These are phyloP conservation scores for Scheffersomyces coipomensis DNA, from an alignment of 805 yeast genomes.

Conservation along the genomic window DNA sequence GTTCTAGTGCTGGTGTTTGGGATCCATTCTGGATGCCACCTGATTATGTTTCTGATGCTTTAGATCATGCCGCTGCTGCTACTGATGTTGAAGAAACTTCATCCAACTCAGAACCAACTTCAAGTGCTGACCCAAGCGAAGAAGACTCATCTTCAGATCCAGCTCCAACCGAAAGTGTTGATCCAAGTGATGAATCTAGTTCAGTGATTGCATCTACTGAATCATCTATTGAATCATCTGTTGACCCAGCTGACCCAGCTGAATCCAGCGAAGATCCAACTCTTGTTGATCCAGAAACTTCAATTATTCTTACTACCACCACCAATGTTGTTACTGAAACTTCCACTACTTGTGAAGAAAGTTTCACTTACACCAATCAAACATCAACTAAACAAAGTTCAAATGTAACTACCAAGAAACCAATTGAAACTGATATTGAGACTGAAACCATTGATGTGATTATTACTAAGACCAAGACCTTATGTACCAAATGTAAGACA, in stretches of 20 bases:
- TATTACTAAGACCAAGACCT: too few relatives aligned
- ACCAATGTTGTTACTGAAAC: conserved; percentile 3
- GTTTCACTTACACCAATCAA: too few relatives aligned
- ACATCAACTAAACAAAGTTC: conserved; percentile 1
- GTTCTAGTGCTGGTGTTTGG: conserved; percentile 33
- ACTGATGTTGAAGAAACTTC: conserved; percentile 4
- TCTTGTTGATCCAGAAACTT: neutral
- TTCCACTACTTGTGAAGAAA: neutral
- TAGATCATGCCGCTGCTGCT: conserved; percentile 12
- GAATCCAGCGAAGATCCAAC: neutral
- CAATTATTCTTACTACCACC: neutral
- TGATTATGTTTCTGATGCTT: conserved; percentile 17
- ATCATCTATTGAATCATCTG: conserved; percentile 4
- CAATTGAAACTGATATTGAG: conserved; percentile 1
- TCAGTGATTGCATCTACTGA: conserved; percentile 4
- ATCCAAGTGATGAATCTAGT: neutral
- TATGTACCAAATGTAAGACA: too few relatives aligned
- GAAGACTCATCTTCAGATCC: conserved; percentile 5
- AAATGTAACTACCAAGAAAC: neutral
- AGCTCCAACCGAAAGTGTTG: conserved; percentile 7
- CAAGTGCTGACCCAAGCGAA: conserved; percentile 5
- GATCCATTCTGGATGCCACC: conserved; percentile 32
- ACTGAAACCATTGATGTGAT: too few relatives aligned
- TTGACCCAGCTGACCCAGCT: neutral
- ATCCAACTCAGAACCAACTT: too few relatives aligned